phyloP scores from a whole-genome alignment of 83 land plant species.

The Diphasiastrum complanatum region DNA sequence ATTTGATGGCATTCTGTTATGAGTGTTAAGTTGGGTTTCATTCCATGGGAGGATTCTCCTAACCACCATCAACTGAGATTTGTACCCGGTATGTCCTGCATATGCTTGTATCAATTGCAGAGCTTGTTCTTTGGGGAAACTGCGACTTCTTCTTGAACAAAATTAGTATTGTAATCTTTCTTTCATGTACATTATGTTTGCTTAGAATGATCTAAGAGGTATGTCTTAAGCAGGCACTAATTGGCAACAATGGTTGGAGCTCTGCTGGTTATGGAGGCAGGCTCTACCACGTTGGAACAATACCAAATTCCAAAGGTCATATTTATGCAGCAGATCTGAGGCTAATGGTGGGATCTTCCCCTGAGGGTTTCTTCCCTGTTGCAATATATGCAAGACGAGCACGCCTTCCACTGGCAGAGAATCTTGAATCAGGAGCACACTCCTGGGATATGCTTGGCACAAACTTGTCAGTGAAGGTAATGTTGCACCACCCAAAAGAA shows the following conservation, averaged over 20 bases:
- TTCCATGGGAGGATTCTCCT: no score
- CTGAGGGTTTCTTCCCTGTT: slow-evolving; percentile 40
- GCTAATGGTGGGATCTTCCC: slow-evolving; percentile 39
- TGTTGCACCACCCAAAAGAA: no score
- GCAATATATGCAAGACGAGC: slow-evolving; percentile 40
- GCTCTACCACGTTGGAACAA: slow-evolving; percentile 37
- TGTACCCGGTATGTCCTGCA: no score
- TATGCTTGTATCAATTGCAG: no score
- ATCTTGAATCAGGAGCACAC: slow-evolving; percentile 18
- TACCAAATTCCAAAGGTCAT: slow-evolving; percentile 38
- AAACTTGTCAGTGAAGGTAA: slow-evolving; percentile 31
- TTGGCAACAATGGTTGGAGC: slow-evolving; percentile 46
- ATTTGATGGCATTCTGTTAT: no score
- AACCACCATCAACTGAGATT: no score
- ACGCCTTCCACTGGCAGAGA: slow-evolving; percentile 27
- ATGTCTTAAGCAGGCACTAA: slow-evolving; percentile 25
- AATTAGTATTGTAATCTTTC: no score
- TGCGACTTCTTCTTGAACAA: no score
- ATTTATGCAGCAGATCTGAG: slow-evolving; percentile 41
- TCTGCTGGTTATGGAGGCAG: slow-evolving; percentile 24
- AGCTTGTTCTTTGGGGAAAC: no score
- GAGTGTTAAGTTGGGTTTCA: no score
- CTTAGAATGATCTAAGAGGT: not conserved
- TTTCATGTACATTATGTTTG: no score
- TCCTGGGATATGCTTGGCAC: slow-evolving; percentile 46